Evolutionary conservation across 305 asterid genomes (phyloP).

Genomic region (Caryopteris hybrid): DNA sequence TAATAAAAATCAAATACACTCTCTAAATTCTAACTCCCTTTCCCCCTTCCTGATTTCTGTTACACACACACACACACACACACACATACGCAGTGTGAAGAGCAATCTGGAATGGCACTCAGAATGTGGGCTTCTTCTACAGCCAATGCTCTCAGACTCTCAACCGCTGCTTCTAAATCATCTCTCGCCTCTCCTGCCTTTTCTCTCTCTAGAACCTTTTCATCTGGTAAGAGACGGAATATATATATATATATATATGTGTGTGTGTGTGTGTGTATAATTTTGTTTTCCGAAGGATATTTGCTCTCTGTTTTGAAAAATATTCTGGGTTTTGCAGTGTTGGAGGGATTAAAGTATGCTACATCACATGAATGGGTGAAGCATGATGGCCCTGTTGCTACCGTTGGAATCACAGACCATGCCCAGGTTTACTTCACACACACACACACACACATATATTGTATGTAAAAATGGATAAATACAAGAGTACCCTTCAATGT

Average conservation of each 20-base stretch:
- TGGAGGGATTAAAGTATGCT: slow-evolving; percentile 78
- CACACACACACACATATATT: too few species aligned
- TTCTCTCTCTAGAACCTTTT: slow-evolving; percentile 74
- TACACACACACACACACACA: not conserved
- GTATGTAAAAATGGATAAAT: too few species aligned
- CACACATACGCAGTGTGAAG: not conserved
- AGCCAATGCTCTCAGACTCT: slow-evolving; percentile 76
- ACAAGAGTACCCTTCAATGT: too few species aligned
- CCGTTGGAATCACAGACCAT: slow-evolving; percentile 86
- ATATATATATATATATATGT: not conserved
- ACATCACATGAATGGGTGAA: slow-evolving; percentile 94
- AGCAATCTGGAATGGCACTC: slow-evolving; percentile 46
- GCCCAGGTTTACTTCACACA: slow-evolving; percentile 57
- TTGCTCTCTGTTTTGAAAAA: not conserved
- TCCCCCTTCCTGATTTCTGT: not conserved
- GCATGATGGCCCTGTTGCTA: slow-evolving; percentile 82
- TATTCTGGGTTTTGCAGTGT: slow-evolving; percentile 33
- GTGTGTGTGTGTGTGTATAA: too few species aligned
- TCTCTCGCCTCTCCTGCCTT: slow-evolving; percentile 54
- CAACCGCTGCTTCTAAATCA: slow-evolving; percentile 39
- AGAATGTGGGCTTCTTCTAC: slow-evolving; percentile 98
- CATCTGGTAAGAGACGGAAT: slow-evolving; percentile 42
- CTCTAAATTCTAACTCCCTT: slow-evolving; percentile 8
- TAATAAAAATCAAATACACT: slow-evolving; percentile 29
- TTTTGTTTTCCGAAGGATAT: too few species aligned